A percentile compares a stretch with the other conserved stretches of the same genome.
Conservation (phyloP, 805 yeast genomes). For the Grigorovia transvaalensis region DNA sequence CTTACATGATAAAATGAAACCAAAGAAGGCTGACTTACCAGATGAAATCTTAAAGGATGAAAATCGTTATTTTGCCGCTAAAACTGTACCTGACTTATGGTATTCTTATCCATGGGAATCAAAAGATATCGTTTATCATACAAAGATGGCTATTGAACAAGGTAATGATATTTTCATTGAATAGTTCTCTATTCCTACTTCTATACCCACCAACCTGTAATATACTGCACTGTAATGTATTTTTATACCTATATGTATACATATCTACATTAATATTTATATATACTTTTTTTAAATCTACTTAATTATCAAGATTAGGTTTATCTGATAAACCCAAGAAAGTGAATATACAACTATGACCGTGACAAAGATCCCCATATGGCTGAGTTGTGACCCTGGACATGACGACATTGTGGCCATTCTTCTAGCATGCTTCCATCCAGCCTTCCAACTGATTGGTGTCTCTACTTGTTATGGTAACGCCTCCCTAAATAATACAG, state of each 20-base stretch:
- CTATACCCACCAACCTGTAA: no score
- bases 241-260: no score
- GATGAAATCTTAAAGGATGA: slow-evolving; percentile 48
- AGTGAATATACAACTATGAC: slow-evolving; percentile 9
- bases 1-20: slow-evolving; percentile 63
- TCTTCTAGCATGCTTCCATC: slow-evolving; percentile 49
- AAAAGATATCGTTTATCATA: slow-evolving; percentile 62
- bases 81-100: slow-evolving; percentile 71
- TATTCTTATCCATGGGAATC: slow-evolving; percentile 86
- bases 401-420: slow-evolving; percentile 81
- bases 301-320: not conserved
- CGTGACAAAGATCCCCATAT: slow-evolving; percentile 43
- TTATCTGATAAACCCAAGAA: not conserved
- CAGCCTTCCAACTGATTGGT: slow-evolving; percentile 50
- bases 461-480: slow-evolving; percentile 73
- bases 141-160: slow-evolving; percentile 60
- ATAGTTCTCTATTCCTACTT: not conserved
- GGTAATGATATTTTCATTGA: slow-evolving; percentile 48
- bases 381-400: slow-evolving; percentile 92
- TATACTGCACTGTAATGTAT: no score
- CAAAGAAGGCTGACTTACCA: slow-evolving; percentile 64
- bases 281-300: no score
- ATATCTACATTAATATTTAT: not conserved
- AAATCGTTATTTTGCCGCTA: slow-evolving; percentile 57
- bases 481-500: slow-evolving; percentile 52